phyloP scores from a whole-genome alignment of 768 basidiomycete species.

The Chalciporus piperatus region DNA sequence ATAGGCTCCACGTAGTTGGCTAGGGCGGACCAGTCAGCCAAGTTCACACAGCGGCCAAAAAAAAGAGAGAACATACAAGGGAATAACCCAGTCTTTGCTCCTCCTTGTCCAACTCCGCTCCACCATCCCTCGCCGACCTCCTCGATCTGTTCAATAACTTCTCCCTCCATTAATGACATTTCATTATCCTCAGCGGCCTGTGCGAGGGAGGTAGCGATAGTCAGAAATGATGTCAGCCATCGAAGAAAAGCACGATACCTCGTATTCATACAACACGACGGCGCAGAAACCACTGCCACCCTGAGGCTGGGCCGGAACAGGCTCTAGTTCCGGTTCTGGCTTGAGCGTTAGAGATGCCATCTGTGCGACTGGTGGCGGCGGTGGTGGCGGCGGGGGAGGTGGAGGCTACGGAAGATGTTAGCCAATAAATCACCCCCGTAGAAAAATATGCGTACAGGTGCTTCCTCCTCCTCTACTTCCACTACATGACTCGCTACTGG shows the following conservation, averaged over 20 bases:
- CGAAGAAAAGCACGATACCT: constrained; percentile 37
- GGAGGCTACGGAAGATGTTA: constrained; percentile 27
- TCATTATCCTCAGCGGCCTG: constrained; percentile 87
- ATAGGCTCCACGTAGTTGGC: constrained; percentile 88
- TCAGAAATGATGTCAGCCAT: not conserved
- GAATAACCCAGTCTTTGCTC: constrained; percentile 75
- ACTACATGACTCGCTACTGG: not conserved
- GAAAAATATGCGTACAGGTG: not conserved
- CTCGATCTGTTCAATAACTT: constrained; percentile 78
- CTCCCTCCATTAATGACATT: constrained; percentile 75
- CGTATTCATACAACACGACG: constrained; percentile 78
- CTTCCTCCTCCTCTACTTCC: constrained; percentile 8
- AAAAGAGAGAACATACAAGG: constrained; percentile 52
- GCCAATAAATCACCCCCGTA: not conserved
- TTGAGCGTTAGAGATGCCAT: constrained; percentile 26
- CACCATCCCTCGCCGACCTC: constrained; percentile 92
- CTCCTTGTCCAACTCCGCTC: constrained; percentile 69
- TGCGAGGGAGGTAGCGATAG: not conserved
- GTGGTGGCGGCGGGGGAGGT: constrained; percentile 29
- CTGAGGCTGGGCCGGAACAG: constrained; percentile 13
- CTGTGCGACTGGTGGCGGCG: constrained; percentile 41
- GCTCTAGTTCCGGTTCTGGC: constrained; percentile 40
- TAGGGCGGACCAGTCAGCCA: constrained; percentile 22
- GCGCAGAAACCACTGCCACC: constrained; percentile 57
- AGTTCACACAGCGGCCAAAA: not conserved